A percentile compares a stretch with the other conserved stretches of the same genome.
phyloP scores from a whole-genome alignment of 768 basidiomycete genomes.

The Amanita muscaria region DNA sequence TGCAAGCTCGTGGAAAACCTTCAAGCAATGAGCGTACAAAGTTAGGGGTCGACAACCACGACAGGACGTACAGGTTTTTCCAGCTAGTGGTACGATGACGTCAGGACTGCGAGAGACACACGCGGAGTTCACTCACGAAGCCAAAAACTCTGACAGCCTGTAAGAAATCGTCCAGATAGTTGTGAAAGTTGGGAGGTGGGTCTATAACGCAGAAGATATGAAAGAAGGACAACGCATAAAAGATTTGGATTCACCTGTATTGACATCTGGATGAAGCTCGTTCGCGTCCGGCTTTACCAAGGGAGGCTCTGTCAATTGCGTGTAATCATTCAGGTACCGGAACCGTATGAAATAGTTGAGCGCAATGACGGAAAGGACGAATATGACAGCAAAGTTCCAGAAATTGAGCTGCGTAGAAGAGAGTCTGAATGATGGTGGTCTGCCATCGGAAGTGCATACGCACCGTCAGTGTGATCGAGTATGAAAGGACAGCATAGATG shows the following conservation, averaged over 20 bases:
- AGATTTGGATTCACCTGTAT: constrained; percentile 34
- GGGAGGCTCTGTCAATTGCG: constrained; percentile 71
- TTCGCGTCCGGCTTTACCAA: constrained; percentile 76
- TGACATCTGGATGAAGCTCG: constrained; percentile 88
- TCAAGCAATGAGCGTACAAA: background rate
- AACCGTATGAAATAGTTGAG: constrained; percentile 82
- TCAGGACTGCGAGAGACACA: constrained; percentile 4
- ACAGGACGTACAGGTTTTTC: constrained; percentile 73
- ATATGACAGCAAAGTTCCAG: constrained; percentile 80
- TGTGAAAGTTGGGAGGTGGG: constrained; percentile 75
- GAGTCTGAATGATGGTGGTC: constrained; percentile 6
- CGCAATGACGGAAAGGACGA: constrained; percentile 53
- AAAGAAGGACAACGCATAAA: background rate
- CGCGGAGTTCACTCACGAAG: constrained; percentile 44
- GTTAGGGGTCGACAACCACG: too few species aligned
- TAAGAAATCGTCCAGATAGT: constrained; percentile 95
- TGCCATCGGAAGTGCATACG: constrained; percentile 14
- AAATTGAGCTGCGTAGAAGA: constrained; percentile 62
- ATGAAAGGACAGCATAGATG: constrained; percentile 73
- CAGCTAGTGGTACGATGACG: constrained; percentile 24
- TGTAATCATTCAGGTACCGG: constrained; percentile 69
- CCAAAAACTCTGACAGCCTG: constrained; percentile 96
- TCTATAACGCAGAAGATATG: constrained; percentile 29
- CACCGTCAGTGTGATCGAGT: constrained; percentile 85
- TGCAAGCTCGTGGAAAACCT: constrained; percentile 97